These are phyloP conservation scores for Calonectria hongkongensis DNA, from an alignment of 2,329 filamentous ascomycete genomes.

Conservation along the genomic window DNA sequence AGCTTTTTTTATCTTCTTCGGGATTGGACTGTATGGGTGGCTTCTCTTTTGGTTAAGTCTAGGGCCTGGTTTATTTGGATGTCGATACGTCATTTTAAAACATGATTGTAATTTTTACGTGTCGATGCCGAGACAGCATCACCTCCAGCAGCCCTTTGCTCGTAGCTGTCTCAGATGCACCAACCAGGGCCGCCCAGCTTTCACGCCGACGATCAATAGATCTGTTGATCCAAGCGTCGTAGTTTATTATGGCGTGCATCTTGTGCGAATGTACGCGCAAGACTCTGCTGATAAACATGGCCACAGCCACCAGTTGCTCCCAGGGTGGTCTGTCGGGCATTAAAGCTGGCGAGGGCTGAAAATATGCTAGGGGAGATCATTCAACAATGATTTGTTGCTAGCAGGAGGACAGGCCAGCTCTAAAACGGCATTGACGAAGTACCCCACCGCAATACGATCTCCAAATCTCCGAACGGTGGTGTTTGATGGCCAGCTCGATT, in stretches of 20 bases:
- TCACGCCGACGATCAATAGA: background rate
- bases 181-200: background rate
- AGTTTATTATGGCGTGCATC: background rate
- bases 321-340: background rate
- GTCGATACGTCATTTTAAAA: slow-evolving; percentile 46
- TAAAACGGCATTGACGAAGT: slow-evolving; percentile 6
- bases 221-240: background rate
- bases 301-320: background rate
- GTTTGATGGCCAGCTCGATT: background rate
- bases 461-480: slow-evolving; percentile 14
- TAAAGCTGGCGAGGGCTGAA: slow-evolving; percentile 3
- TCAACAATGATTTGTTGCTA: background rate
- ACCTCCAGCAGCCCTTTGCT: background rate
- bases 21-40: background rate
- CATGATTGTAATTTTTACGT: slow-evolving; percentile 36
- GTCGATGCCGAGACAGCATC: slow-evolving; percentile 28
- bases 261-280: slow-evolving; percentile 7
- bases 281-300: background rate
- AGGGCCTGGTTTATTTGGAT: slow-evolving; percentile 40
- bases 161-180: slow-evolving; percentile 4
- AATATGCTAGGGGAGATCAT: background rate
- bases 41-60: slow-evolving; percentile 38
- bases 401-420: background rate
- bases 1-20: slow-evolving; percentile 7
- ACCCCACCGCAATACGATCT: slow-evolving; percentile 4